A percentile compares a stretch with the other conserved stretches of the same genome.
phyloP scores from a whole-genome alignment of 768 basidiomycete genomes.

The Trametes punicea region DNA sequence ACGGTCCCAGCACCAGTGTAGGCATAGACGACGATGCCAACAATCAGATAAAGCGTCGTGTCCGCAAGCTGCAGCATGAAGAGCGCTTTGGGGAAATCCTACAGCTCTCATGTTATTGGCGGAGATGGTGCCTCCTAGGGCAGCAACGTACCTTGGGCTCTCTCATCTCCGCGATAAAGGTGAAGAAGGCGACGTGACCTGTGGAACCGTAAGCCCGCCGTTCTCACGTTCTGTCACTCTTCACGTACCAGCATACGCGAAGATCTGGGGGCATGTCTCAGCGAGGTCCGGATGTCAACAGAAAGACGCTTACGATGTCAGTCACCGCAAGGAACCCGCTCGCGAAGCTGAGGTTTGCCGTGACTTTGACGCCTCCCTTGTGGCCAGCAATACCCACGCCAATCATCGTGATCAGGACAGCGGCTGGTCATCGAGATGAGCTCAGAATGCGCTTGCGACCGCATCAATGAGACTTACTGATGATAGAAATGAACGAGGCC shows the following conservation, averaged over 20 bases:
- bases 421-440: slow-evolving; percentile 15
- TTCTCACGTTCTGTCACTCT: too few species aligned
- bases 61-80: slow-evolving; percentile 29
- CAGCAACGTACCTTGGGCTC: slow-evolving; percentile 19
- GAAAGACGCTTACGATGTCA: slow-evolving; percentile 25
- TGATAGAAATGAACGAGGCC: slow-evolving; percentile 29
- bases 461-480: slow-evolving; percentile 15
- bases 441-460: not conserved
- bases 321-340: slow-evolving; percentile 31
- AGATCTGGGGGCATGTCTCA: slow-evolving; percentile 22
- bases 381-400: slow-evolving; percentile 29
- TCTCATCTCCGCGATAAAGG: slow-evolving; percentile 33
- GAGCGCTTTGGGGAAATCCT: slow-evolving; percentile 31
- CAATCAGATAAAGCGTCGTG: slow-evolving; percentile 30
- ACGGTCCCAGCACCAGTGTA: slow-evolving; percentile 25
- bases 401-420: slow-evolving; percentile 32
- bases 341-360: slow-evolving; percentile 24
- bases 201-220: not conserved
- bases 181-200: slow-evolving; percentile 32
- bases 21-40: slow-evolving; percentile 31
- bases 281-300: not conserved
- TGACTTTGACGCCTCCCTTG: slow-evolving; percentile 19
- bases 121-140: not conserved
- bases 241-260: slow-evolving; percentile 27
- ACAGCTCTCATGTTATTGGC: not conserved